Evolutionary conservation across 2,329 filamentous ascomycete species (phyloP).

Genomic region (Penicillium occitanis): DNA sequence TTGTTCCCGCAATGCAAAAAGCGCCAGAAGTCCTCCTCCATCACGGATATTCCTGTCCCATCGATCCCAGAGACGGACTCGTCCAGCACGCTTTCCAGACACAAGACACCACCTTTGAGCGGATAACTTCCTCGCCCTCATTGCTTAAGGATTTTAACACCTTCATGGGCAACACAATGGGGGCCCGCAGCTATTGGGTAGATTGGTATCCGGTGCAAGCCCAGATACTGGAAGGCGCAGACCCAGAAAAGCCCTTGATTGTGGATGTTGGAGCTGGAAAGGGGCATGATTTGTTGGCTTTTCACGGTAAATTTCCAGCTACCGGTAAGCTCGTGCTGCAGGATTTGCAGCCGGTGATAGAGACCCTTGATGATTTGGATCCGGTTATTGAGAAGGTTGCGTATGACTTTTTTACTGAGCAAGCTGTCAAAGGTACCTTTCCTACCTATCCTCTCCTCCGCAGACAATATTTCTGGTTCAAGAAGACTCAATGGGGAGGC

Average conservation of each 20-base stretch:
- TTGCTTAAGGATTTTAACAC: slow-evolving; percentile 5
- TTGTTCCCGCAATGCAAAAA: slow-evolving; percentile 2
- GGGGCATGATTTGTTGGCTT: slow-evolving; percentile 30
- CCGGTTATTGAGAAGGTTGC: slow-evolving; percentile 28
- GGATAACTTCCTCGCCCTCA: background rate
- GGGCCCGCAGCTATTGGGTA: slow-evolving; percentile 2
- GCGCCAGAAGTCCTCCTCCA: background rate
- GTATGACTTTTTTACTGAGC: slow-evolving; percentile 13
- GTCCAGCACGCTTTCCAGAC: background rate
- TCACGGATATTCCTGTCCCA: background rate
- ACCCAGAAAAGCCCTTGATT: slow-evolving; percentile 9
- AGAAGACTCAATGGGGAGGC: slow-evolving; percentile 79
- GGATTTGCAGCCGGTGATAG: slow-evolving; percentile 45
- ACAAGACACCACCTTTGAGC: background rate
- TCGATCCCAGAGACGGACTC: background rate
- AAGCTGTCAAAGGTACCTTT: background rate
- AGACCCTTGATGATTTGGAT: slow-evolving; percentile 22
- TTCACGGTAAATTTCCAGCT: slow-evolving; percentile 37
- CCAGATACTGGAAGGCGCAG: background rate
- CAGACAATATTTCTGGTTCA: slow-evolving; percentile 93
- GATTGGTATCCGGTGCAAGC: slow-evolving; percentile 9
- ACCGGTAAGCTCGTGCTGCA: slow-evolving; percentile 50
- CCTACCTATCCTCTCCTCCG: slow-evolving; percentile 81
- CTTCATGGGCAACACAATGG: slow-evolving; percentile 8
- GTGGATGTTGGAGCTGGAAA: slow-evolving; percentile 28